Percentiles rank a stretch among this genome's conserved stretches.
These are phyloP conservation scores for Collybia mongolica DNA, from an alignment of 768 basidiomycete genomes.

Conservation along the genomic window DNA sequence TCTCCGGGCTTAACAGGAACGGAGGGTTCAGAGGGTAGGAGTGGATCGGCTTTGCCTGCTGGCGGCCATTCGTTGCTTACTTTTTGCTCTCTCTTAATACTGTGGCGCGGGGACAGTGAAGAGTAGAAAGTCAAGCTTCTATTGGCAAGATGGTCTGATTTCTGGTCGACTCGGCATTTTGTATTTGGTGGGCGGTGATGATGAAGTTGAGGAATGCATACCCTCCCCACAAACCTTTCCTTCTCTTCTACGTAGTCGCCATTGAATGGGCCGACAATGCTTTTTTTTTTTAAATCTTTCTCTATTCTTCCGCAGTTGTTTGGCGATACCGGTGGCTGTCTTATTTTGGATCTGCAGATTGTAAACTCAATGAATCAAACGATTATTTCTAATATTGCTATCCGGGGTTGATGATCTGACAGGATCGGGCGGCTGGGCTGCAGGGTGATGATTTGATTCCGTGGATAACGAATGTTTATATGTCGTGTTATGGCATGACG, in stretches of 20 bases:
- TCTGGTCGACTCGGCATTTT: not conserved
- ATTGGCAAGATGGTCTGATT: constrained; percentile 12
- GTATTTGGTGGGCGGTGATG: constrained; percentile 3
- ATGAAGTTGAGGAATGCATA: constrained; percentile 1
- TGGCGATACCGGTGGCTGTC: not conserved
- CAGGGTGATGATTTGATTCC: not conserved
- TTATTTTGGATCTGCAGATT: constrained; percentile 7
- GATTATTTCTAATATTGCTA: not conserved
- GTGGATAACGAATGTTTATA: constrained; percentile 8
- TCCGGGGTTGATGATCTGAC: constrained; percentile 1
- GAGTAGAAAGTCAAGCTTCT: constrained; percentile 2
- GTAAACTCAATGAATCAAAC: constrained; percentile 1
- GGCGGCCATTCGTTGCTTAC: not conserved
- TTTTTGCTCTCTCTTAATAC: constrained; percentile 4
- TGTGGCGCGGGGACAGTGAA: constrained; percentile 3
- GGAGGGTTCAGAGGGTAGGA: constrained; percentile 4
- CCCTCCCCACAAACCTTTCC: not conserved
- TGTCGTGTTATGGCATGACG: constrained; percentile 4
- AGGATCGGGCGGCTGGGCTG: constrained; percentile 9
- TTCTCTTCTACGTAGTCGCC: constrained; percentile 5
- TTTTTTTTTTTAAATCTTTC: not conserved
- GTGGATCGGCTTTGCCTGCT: constrained; percentile 6
- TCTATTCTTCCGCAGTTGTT: too few species aligned
- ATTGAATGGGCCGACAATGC: constrained; percentile 5
- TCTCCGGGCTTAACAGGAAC: constrained; percentile 10